Conservation (phyloP, 164 flowering plant species). For the Stephania yunnanensis region DNA sequence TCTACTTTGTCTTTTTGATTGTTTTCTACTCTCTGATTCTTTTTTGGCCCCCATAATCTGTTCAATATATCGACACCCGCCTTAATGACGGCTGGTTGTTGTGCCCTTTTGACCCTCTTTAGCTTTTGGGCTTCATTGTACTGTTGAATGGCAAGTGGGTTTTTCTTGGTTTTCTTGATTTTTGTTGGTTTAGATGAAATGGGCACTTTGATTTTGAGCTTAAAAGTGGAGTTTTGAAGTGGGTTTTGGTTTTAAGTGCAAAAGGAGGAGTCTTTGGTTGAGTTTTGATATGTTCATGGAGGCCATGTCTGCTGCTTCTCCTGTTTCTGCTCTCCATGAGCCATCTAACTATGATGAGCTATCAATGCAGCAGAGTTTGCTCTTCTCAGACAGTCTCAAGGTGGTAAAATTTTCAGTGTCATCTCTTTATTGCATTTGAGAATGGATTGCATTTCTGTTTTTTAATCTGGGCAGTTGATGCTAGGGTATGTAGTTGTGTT, state of each 20-base stretch:
- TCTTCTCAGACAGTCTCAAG: conserved; percentile 90
- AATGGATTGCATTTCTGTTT: neutral
- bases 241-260: conserved; percentile 6
- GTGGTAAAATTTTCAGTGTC: conserved; percentile 21
- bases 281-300: conserved; percentile 26
- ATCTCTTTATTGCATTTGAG: neutral
- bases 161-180: neutral
- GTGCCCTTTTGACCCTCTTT: neutral
- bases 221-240: neutral
- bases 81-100: neutral
- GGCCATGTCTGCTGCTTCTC: conserved; percentile 44
- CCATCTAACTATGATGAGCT: conserved; percentile 70
- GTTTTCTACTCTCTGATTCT: neutral
- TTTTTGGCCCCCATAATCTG: no score
- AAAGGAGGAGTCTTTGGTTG: neutral
- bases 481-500: neutral
- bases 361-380: conserved; percentile 83
- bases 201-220: neutral
- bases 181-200: neutral
- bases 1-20: neutral
- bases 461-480: neutral
- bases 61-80: neutral
- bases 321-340: conserved; percentile 34
- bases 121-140: neutral
- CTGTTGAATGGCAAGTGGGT: conserved; percentile 7